Conservation (phyloP, 768 basidiomycete species). For the Tulasnella calospora region DNA sequence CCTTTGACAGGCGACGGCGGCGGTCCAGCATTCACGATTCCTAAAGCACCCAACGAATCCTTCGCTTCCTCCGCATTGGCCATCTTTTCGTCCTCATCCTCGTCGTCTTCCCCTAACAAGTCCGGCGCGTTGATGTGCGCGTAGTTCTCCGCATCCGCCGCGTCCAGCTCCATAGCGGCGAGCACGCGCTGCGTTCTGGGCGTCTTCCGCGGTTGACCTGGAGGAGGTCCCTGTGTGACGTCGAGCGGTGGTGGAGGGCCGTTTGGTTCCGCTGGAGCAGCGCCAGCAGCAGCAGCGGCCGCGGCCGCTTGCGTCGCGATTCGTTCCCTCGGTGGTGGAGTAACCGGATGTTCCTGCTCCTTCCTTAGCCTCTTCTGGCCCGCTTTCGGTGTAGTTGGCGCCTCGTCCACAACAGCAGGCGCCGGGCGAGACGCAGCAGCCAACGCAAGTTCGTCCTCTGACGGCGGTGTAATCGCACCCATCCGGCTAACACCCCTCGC, state of each 20-base stretch:
- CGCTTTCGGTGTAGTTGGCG: constrained; percentile 27
- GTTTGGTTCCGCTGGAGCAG: constrained; percentile 32
- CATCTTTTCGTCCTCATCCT: constrained; percentile 23
- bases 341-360: background rate
- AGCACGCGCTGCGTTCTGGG: constrained; percentile 62
- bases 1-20: constrained; percentile 20
- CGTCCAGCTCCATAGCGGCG: constrained; percentile 38
- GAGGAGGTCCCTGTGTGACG: constrained; percentile 64
- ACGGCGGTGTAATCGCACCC: constrained; percentile 26
- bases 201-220: constrained; percentile 83
- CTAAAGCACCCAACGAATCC: constrained; percentile 16
- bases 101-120: constrained; percentile 11
- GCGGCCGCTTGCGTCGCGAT: constrained; percentile 36
- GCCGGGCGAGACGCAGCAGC: constrained; percentile 3
- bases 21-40: background rate
- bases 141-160: background rate
- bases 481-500: background rate
- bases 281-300: constrained; percentile 43
- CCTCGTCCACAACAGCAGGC: background rate
- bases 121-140: constrained; percentile 3
- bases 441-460: constrained; percentile 23
- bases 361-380: background rate
- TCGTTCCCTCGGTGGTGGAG: constrained; percentile 34
- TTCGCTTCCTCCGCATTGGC: constrained; percentile 17
- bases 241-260: constrained; percentile 42